These are phyloP conservation scores for Apiotrichum veenhuisii DNA, from an alignment of 1,284 basidiomycete species.

Conservation along the genomic window DNA sequence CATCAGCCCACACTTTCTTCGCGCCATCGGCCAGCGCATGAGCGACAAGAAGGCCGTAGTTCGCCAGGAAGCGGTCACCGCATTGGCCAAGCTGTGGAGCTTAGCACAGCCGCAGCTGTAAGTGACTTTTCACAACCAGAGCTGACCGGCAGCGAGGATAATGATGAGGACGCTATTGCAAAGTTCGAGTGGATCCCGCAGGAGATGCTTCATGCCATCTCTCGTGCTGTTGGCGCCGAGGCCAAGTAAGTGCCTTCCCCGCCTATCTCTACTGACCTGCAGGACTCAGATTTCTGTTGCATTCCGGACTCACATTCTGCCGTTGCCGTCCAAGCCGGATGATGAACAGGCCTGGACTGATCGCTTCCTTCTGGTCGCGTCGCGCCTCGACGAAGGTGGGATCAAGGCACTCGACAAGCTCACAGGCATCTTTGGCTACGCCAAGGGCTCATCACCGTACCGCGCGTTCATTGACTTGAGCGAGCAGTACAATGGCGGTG, in stretches of 20 bases:
- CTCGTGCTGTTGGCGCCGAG: conserved; percentile 47
- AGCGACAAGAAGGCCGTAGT: conserved; percentile 84
- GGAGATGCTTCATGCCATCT: conserved; percentile 58
- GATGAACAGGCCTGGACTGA: conserved; percentile 80
- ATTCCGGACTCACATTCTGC: conserved; percentile 71
- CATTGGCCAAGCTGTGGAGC: conserved; percentile 73
- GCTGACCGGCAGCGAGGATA: conserved; percentile 62
- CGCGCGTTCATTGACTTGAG: conserved; percentile 62
- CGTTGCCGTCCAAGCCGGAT: conserved; percentile 65
- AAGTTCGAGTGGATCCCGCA: conserved; percentile 96
- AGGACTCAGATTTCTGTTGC: conserved; percentile 31
- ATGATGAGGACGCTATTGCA: conserved; percentile 64
- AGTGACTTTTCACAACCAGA: not conserved
- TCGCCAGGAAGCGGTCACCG: conserved; percentile 72
- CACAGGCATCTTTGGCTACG: conserved; percentile 57
- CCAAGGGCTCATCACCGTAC: conserved; percentile 40
- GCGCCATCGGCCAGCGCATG: conserved; percentile 65
- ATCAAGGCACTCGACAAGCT: conserved; percentile 60
- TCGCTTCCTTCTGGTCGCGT: conserved; percentile 69
- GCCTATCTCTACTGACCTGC: not conserved
- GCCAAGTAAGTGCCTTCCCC: conserved; percentile 54
- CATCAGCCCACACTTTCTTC: conserved; percentile 63
- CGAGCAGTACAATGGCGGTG: conserved; percentile 76
- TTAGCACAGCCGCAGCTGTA: conserved; percentile 89
- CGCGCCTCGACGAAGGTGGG: conserved; percentile 62